phyloP scores from a whole-genome alignment of 139 green algal species.

The Chlorella sp. region DNA sequence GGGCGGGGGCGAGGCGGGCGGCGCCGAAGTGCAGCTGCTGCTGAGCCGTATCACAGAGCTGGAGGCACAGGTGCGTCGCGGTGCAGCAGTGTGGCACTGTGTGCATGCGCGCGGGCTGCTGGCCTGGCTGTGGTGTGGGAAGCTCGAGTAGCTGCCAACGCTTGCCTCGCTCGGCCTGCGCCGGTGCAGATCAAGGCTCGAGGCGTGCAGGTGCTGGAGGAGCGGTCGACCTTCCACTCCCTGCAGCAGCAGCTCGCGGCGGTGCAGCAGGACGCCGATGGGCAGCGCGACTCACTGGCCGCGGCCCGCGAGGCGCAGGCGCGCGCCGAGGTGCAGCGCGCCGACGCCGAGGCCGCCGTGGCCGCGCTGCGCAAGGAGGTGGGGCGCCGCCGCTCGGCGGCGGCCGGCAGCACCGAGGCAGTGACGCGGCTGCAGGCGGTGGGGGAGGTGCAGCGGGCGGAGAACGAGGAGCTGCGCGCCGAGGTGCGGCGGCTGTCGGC shows the following conservation, averaged over 20 bases:
- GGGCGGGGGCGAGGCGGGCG: too few relatives aligned
- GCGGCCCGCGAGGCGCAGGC: not conserved
- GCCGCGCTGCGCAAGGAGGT: not conserved
- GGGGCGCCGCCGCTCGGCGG: conserved; percentile 4
- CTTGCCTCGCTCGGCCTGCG: too few relatives aligned
- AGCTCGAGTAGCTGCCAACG: too few relatives aligned
- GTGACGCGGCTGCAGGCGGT: conserved; percentile 16
- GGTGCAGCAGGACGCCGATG: conserved; percentile 4
- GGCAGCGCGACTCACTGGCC: not conserved
- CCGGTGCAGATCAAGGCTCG: too few relatives aligned
- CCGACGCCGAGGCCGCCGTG: not conserved
- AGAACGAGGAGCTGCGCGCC: conserved; percentile 20
- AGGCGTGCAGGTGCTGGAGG: too few relatives aligned
- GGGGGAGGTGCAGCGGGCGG: conserved; percentile 15
- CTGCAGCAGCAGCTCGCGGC: conserved; percentile 5
- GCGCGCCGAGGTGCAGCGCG: not conserved
- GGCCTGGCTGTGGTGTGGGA: not conserved
- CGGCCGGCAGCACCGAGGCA: conserved; percentile 9
- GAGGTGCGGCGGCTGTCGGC: conserved; percentile 13
- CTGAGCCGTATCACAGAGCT: conserved; percentile 5
- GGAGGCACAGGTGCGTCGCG: conserved; percentile 14
- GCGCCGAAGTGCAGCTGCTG: too few relatives aligned
- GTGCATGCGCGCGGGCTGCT: too few relatives aligned
- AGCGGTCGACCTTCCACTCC: too few relatives aligned
- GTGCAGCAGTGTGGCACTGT: too few relatives aligned